Evolutionary conservation across 2,329 filamentous ascomycete genomes (phyloP), one percentile per base, ranked within the genome.

Genomic region (Pseudocercospora crystallina): DNA sequence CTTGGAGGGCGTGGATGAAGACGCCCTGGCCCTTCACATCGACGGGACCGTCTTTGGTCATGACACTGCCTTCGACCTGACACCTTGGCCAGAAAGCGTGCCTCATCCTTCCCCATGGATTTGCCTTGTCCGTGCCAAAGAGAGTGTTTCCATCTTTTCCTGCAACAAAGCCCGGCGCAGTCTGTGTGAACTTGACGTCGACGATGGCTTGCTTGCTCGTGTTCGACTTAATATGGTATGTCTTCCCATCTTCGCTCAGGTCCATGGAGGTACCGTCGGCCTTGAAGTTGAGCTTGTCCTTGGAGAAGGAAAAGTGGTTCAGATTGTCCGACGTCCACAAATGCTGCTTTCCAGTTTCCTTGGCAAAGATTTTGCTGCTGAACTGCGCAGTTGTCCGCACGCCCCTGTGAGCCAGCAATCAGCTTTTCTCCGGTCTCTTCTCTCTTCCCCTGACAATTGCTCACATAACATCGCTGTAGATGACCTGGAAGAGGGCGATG

Each of bases 401-500:
- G 69, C 92, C 91, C 63, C 91, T 96, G 67, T 60, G 52, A 13
- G 14, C 34, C 20, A 49, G 40, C 54, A 31, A 55, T 56, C 54
- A 55, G 49, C 48, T 35, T 42, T 31, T 35, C 11, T 13, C 26
- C 12, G 3, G 4, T 4, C 20, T 26, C n/a, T 12, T 33, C 44
- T 8, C n/a, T 12, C 30, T 40, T 8, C 41, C 37, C 31, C 31
- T 20, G 14, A 12, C 26, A 47, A 8, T 14, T 46, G 30, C 56
- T 73, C 84, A 96, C 91, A 83, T 87, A 70, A 99, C 88, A 74
- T 96, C 96, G 78, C 89, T 97, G 79, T 97, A 96, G 71, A 99
- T 96, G 73, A 97, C 81, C 79, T 99, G 94, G 54, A 83, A 83
- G 72, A 96, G 82, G 46, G 81, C 89, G 58, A 91, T 72, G 57